phyloP scores from a whole-genome alignment of 768 basidiomycete species.

The Naganishia vaughanmartiniae region DNA sequence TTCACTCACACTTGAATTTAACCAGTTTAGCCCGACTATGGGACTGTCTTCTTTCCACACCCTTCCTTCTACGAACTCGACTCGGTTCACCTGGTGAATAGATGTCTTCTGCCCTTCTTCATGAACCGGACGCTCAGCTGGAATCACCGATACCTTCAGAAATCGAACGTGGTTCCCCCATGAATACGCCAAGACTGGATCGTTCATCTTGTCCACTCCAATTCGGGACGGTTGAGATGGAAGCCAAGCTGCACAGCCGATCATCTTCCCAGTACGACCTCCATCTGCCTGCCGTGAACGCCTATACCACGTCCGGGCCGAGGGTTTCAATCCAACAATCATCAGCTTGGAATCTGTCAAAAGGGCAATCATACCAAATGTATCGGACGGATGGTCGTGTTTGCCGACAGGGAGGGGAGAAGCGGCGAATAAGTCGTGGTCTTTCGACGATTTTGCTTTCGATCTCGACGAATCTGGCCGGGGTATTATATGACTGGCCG shows the following conservation, averaged over 20 bases:
- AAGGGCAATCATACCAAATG: slow-evolving; percentile 75
- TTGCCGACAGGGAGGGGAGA: slow-evolving; percentile 77
- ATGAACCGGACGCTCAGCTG: slow-evolving; percentile 1
- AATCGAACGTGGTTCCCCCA: slow-evolving; percentile 74
- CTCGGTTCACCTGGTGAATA: slow-evolving; percentile 34
- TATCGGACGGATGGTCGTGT: slow-evolving; percentile 69
- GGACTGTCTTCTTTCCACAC: slow-evolving; percentile 64
- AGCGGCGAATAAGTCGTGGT: slow-evolving; percentile 69
- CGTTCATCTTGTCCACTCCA: slow-evolving; percentile 17
- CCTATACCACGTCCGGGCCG: slow-evolving; percentile 79
- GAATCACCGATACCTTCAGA: slow-evolving; percentile 62
- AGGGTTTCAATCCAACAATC: slow-evolving; percentile 85
- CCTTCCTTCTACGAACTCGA: slow-evolving; percentile 64
- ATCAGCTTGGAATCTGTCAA: slow-evolving; percentile 88
- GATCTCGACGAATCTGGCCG: neutral
- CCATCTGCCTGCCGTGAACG: slow-evolving; percentile 40
- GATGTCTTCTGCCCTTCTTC: slow-evolving; percentile 53
- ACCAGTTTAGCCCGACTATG: slow-evolving; percentile 78
- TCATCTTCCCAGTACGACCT: slow-evolving; percentile 29
- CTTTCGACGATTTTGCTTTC: neutral
- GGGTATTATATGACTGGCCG: neutral
- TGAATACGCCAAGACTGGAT: slow-evolving; percentile 74
- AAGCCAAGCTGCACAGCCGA: slow-evolving; percentile 45
- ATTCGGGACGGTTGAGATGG: slow-evolving; percentile 28
- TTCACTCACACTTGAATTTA: slow-evolving; percentile 72